Conservation (phyloP, 345 rosid species). For the Dimocarpus longan region DNA sequence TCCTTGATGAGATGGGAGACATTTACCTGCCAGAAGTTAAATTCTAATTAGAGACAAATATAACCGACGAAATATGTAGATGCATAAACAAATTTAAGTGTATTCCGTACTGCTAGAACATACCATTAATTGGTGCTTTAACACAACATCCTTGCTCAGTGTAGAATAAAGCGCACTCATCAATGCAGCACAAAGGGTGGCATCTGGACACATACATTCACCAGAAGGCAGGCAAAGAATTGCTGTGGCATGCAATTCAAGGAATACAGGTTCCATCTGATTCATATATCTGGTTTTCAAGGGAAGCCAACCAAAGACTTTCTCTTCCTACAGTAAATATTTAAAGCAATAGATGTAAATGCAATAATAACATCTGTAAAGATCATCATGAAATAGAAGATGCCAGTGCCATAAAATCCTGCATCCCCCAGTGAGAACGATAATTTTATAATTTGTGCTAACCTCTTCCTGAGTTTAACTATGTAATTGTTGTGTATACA, state of each 20-base stretch:
- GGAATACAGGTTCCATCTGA: constrained; percentile 56
- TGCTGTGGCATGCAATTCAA: constrained; percentile 87
- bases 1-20: constrained; percentile 75
- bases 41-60: constrained; percentile 12
- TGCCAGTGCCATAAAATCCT: not conserved
- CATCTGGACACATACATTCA: constrained; percentile 88
- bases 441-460: not conserved
- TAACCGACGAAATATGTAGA: not conserved
- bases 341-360: constrained; percentile 27
- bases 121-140: constrained; percentile 81
- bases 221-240: constrained; percentile 94
- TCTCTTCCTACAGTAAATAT: constrained; percentile 54
- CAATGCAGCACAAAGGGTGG: constrained; percentile 75
- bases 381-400: not conserved
- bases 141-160: constrained; percentile 75
- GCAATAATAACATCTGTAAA: constrained; percentile 9
- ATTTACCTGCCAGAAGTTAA: constrained; percentile 57
- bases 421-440: constrained; percentile 2
- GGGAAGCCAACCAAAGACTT: constrained; percentile 68
- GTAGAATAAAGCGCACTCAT: constrained; percentile 93
- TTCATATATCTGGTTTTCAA: constrained; percentile 57
- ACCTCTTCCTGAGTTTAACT: not conserved
- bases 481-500: not conserved
- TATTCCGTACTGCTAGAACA: not conserved
- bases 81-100: not conserved